phyloP scores from a whole-genome alignment of 352 stramenopile species.

The Phytophthora ramorum region DNA sequence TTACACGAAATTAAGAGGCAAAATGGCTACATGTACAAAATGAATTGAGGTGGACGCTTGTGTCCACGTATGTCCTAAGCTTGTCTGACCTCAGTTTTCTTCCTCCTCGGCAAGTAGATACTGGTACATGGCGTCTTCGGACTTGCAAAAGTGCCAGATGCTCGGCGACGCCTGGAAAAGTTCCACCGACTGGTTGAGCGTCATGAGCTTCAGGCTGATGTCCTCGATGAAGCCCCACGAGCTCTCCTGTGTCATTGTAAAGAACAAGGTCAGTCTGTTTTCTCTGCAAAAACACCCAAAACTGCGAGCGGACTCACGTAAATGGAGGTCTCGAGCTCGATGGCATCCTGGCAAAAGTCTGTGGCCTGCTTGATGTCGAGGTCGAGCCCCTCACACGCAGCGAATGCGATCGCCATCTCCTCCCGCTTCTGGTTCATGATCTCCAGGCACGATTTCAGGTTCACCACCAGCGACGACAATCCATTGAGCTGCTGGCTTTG shows the following conservation, averaged over 20 bases:
- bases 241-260: slow-evolving; percentile 58
- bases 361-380: slow-evolving; percentile 86
- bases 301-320: slow-evolving; percentile 46
- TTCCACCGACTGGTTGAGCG: slow-evolving; percentile 67
- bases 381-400: slow-evolving; percentile 74
- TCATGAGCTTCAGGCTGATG: slow-evolving; percentile 75
- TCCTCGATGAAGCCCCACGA: slow-evolving; percentile 83
- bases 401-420: slow-evolving; percentile 77
- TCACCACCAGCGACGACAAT: slow-evolving; percentile 75
- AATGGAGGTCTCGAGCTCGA: slow-evolving; percentile 79
- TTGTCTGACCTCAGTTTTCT: slow-evolving; percentile 40
- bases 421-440: slow-evolving; percentile 88
- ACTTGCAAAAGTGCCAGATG: slow-evolving; percentile 88
- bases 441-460: slow-evolving; percentile 84
- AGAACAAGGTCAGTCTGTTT: slow-evolving; percentile 11
- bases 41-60: slow-evolving; percentile 17
- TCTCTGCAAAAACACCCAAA: slow-evolving; percentile 2
- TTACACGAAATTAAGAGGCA: slow-evolving; percentile 16
- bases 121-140: slow-evolving; percentile 77
- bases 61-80: slow-evolving; percentile 15
- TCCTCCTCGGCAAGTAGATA: slow-evolving; percentile 81
- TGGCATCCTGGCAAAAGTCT: slow-evolving; percentile 83
- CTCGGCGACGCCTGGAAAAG: slow-evolving; percentile 75
- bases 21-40: slow-evolving; percentile 41
- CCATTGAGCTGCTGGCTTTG: slow-evolving; percentile 85